A percentile compares a stretch with the other conserved stretches of the same genome.
phyloP scores from a whole-genome alignment of 176 grass and related monocot genomes.

The Aegilops tauschii region DNA sequence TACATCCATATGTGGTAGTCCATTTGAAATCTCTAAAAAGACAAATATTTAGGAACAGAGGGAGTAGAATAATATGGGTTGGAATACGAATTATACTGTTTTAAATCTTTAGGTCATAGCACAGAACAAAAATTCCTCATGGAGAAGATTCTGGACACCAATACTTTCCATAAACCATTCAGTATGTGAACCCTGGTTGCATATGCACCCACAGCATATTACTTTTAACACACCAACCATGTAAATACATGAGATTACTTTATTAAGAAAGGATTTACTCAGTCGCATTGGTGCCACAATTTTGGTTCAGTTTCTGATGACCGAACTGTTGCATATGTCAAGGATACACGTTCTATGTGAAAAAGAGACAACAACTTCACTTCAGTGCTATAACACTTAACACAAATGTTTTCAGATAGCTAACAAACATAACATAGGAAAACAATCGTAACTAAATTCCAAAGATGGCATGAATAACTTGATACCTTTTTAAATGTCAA shows the following conservation, averaged over 20 bases:
- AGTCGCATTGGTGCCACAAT: neutral
- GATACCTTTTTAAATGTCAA: slow-evolving; percentile 89
- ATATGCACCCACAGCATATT: neutral
- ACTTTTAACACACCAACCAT: neutral
- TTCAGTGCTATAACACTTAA: neutral
- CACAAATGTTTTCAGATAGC: slow-evolving; percentile 18
- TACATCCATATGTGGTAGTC: too few relatives aligned
- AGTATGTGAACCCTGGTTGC: neutral
- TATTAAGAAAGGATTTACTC: neutral
- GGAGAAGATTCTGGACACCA: neutral
- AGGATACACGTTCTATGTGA: neutral
- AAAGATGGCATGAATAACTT: slow-evolving; percentile 27
- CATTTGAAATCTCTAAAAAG: too few relatives aligned
- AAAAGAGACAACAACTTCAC: neutral
- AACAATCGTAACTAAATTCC: slow-evolving; percentile 22
- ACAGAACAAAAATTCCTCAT: neutral
- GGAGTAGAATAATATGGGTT: neutral
- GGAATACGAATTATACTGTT: neutral
- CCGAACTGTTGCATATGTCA: neutral
- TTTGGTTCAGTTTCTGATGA: slow-evolving; percentile 4
- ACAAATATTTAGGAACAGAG: too few relatives aligned
- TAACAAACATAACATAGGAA: slow-evolving; percentile 1
- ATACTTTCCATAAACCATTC: neutral
- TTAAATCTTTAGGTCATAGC: neutral
- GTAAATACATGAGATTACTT: neutral